Conservation (phyloP, 352 stramenopile species). For the Phytopythium oedochilum region DNA sequence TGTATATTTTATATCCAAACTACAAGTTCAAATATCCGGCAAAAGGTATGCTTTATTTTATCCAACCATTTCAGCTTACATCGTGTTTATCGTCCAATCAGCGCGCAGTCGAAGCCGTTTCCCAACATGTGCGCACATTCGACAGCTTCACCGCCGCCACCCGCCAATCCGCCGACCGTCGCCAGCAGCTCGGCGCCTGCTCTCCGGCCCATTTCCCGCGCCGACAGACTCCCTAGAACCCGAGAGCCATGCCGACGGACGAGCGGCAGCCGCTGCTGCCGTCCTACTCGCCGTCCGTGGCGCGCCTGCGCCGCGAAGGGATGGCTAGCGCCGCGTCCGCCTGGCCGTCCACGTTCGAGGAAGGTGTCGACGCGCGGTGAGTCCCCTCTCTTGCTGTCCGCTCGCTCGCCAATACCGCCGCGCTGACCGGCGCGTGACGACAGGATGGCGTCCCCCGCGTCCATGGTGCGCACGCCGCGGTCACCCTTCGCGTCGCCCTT, state of each 20-base stretch:
- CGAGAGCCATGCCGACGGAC: neutral
- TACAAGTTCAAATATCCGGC: too few species aligned
- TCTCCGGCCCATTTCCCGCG: neutral
- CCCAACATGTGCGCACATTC: neutral
- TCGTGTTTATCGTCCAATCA: neutral
- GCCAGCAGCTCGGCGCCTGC: neutral
- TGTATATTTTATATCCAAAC: too few species aligned
- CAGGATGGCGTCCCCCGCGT: conserved; percentile 55
- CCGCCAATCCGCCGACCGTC: neutral
- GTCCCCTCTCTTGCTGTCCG: neutral
- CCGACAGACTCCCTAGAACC: neutral
- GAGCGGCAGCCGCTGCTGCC: conserved; percentile 43
- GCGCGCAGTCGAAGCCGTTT: neutral
- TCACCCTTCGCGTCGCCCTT: conserved; percentile 35
- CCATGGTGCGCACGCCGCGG: conserved; percentile 21
- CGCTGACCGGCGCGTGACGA: too few species aligned
- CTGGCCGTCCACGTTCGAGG: conserved; percentile 76
- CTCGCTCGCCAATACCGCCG: too few species aligned
- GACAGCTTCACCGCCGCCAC: neutral
- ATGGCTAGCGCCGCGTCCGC: conserved; percentile 26
- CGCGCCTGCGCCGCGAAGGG: conserved; percentile 22
- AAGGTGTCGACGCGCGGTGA: conserved; percentile 54
- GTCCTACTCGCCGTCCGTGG: conserved; percentile 58
- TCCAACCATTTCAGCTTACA: neutral
- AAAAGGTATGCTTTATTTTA: too few species aligned